Evolutionary conservation across 768 basidiomycete species (phyloP), one percentile per base, ranked within the genome.

Genomic region (Exsudoporus frostii): DNA sequence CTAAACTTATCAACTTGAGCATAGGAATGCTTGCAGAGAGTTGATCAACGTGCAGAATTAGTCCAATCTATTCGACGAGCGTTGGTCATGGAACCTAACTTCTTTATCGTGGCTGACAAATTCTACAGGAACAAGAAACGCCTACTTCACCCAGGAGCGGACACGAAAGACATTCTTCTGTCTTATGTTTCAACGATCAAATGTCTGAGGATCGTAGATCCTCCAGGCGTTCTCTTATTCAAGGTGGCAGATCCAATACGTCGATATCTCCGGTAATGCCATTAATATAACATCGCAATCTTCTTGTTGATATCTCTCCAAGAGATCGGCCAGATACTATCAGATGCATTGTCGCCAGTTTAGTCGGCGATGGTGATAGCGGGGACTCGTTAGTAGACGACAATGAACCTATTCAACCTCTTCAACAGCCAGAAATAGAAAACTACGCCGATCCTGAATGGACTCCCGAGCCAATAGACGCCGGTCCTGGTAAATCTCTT

Each of bases 401-500:
- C 54, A 89, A 81, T 58, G 93, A 96, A 50, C 83, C 88, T 0
- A 82, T 85, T 42, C 83, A 83, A 54, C 87, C 89, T 14, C 71
- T 92, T 34, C 86, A 91, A 60, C 83, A 86, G 48, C 73, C 77
- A 3, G 85, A 90, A 44, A 77, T 83, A 46, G 96, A 98, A 58
- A 92, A 98, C 57, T 98, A 89, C 63, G 79, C 78, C 1, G 95
- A 99, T 66, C 86, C 90, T 0, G 87, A 90, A 54, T 99, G 97
- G 97, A 85, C 89, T 41, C 97, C 97, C 0, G 95, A 98, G 65
- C 95, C 97, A 0, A 80, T 95, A 50, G 97, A 99, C 69, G 97
- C 97, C 30, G 97, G 95, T 1, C 92, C 92, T 51, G 90, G 94
- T 95, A 58, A 52, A 76, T 65, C 7, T 32, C 17, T 30, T 32